These are phyloP conservation scores for Nannochloris sp. DNA, from an alignment of 139 green algal species.

Conservation along the genomic window DNA sequence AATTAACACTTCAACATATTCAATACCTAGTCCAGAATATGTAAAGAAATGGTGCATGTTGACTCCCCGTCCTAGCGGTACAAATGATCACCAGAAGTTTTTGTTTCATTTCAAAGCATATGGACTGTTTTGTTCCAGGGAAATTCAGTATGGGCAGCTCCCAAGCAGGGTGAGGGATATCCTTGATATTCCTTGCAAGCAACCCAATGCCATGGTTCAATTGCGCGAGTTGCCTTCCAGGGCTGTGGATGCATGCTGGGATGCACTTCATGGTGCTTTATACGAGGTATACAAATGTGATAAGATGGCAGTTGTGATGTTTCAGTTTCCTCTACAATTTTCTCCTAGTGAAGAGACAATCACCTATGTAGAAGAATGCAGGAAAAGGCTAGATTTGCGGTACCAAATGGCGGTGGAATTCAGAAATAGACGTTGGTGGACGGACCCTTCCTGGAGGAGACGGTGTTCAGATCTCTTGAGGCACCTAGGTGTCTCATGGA, in stretches of 20 bases:
- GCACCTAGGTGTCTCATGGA: constrained; percentile 8
- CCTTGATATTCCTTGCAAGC: not conserved
- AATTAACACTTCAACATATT: constrained; percentile 31
- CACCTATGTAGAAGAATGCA: constrained; percentile 23
- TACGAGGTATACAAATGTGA: constrained; percentile 13
- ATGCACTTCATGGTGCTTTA: constrained; percentile 22
- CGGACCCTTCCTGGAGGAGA: constrained; percentile 4
- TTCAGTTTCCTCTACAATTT: constrained; percentile 41
- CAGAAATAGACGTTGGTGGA: constrained; percentile 33
- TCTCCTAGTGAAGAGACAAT: constrained; percentile 7
- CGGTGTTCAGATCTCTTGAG: constrained; percentile 6
- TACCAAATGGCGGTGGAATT: constrained; percentile 40
- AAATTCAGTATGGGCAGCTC: constrained; percentile 3
- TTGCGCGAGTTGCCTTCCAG: constrained; percentile 4
- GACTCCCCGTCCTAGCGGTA: no score
- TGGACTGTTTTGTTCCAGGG: constrained; percentile 31
- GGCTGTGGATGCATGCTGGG: constrained; percentile 19
- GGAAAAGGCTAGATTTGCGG: constrained; percentile 10
- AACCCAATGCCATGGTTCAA: not conserved
- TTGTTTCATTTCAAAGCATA: constrained; percentile 48
- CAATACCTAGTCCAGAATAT: constrained; percentile 23
- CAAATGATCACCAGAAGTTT: constrained; percentile 17
- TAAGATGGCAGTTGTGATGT: constrained; percentile 29
- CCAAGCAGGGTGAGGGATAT: constrained; percentile 2
- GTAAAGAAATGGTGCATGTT: constrained; percentile 16